Evolutionary conservation across 306 rosid species (phyloP).

Genomic region (Trifolium dubium): DNA sequence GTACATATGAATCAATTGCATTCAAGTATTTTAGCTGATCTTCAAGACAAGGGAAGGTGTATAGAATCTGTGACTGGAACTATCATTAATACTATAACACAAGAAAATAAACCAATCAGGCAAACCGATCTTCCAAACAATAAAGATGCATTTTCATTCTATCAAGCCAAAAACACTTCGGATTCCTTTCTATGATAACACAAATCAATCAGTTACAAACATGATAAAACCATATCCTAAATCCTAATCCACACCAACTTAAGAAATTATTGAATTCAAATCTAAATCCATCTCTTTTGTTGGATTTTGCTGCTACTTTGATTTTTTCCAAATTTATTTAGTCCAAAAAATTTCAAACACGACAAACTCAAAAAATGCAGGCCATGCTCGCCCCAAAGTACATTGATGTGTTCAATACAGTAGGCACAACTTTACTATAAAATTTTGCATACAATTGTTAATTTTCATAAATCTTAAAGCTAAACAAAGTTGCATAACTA

Average conservation of each 20-base stretch:
- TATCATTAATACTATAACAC: constrained; percentile 47
- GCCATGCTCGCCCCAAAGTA: constrained; percentile 4
- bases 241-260: constrained; percentile 24
- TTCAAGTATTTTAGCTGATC: constrained; percentile 34
- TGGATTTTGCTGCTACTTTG: not conserved
- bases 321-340: constrained; percentile 12
- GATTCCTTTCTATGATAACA: constrained; percentile 15
- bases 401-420: not conserved
- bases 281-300: constrained; percentile 31
- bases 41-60: constrained; percentile 36
- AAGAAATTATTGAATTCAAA: constrained; percentile 24
- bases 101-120: constrained; percentile 28
- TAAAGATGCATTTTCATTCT: constrained; percentile 27
- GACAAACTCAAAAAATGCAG: not conserved
- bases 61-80: constrained; percentile 35
- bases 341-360: not conserved
- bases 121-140: constrained; percentile 22
- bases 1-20: constrained; percentile 34
- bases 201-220: constrained; percentile 8
- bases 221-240: constrained; percentile 11
- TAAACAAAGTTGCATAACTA: constrained; percentile 12
- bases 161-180: constrained; percentile 13
- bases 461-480: constrained; percentile 8
- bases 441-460: not conserved
- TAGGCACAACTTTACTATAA: not conserved